Base-by-base conservation (phyloP, 805 yeast species). In the Metschnikowia noctiluminum region DNA sequence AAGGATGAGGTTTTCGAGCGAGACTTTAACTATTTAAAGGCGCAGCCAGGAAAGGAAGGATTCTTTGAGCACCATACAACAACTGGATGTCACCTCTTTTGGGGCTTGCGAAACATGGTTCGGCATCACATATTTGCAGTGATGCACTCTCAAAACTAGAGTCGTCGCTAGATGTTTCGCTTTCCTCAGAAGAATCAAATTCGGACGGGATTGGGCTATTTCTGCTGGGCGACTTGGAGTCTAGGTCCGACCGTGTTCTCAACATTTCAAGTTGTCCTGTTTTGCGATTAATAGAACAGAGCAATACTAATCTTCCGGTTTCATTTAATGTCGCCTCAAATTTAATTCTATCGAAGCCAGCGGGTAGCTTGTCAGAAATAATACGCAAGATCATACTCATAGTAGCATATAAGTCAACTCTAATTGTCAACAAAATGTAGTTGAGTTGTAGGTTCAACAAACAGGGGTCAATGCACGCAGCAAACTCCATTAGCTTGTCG, bases 261-360 rank as follows among this genome's bases (percentile, higher is more conserved):
- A 65, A 65, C n/a, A 70, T 48, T 35, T 69, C 66, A 40, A 71
- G 45, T 8, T 54, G 46, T 0, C 76, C 74, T 6, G 68, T 59
- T 46, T 70, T 70, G 34, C 76, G 55, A 52, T 71, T 62, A 39
- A 71, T 48, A 1, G 74, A 69, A 40, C 76, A 68, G 15, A 71
- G 48, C 21, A 70, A 54, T 7, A 60, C 56, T 14, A 49, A 37
- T n/a, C 41, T 44, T n/a, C 30, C 35, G 10, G 43, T 38, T 34
- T 40, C 46, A 13, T 12, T 42, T 26, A 38, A 15, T 2, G 32
- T 40, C 28, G n/a, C 36, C 28, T 43, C 44, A 1, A 35, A 40
- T 15, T 35, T 10, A 14, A 5, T 14, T 27, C 28, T 21, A 13
- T n/a, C 35, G 6, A 15, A 13, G 15, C 37, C 40, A 7, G 11